Base-by-base conservation (phyloP, 768 basidiomycete genomes). In the Mycena haematopus region DNA sequence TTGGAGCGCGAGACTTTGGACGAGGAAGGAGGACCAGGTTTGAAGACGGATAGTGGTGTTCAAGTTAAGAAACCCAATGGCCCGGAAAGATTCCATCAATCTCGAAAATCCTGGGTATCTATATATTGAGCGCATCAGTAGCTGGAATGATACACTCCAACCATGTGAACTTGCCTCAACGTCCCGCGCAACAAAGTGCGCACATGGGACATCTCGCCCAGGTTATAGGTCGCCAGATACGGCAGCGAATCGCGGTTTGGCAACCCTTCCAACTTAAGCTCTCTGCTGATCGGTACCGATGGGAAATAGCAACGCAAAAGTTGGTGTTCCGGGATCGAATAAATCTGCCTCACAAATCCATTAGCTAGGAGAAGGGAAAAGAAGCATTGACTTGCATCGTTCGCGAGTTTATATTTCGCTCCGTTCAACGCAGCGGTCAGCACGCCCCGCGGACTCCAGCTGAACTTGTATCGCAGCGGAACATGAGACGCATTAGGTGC, bases 381-480 rank as follows among this genome's bases (percentile, higher is more conserved):
- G 17, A 22, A 27, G 25, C 15, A 29, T 56, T 5, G 46, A 59
- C 81, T n/a, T 65, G 90, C 91, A 75, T 84, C 70, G 7, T 79
- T 78, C 31, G 78, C 67, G 25, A 94, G 76, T 69, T 84, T 82
- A 74, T 87, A 97, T 40, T 70, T 72, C 2, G 96, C 94, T 0
- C 77, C 73, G 65, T 96, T 93, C 59, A 87, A 73, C 0, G 92
- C 91, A 2, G 95, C 96, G 17, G 81, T 84, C 40, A 98, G 76
- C 9, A 96, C 95, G 6, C 93, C 95, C 60, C 87, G 81, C 0
- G 96, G 95, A 52, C 87, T 91, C 96, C 96, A 98, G 67, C 93
- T 93, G 71, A 95, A 95, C 71, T 95, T 96, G 71, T 96, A 95
- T n/a, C 89, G 82, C 11, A 96, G 76, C 2, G 94, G 93, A 17